phyloP scores from a whole-genome alignment of 73 alveolate genomes.

The Paramecium tetraurelia region DNA sequence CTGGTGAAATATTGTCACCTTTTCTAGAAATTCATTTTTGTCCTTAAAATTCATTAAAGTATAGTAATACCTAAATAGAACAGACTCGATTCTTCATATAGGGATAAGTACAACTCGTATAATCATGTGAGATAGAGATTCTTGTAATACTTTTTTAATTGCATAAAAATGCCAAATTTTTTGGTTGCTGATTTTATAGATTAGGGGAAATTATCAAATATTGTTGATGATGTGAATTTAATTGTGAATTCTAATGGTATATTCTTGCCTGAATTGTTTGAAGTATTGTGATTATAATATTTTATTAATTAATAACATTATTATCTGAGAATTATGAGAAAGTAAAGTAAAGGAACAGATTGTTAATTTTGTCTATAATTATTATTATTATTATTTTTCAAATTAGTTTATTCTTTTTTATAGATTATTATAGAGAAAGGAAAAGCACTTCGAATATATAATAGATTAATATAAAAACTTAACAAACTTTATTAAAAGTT shows the following conservation, averaged over 20 bases:
- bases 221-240: not conserved
- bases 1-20: not conserved
- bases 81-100: not conserved
- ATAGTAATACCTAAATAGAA: not conserved
- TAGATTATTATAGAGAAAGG: too few species aligned
- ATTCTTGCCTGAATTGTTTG: not conserved
- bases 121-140: not conserved
- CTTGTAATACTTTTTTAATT: not conserved
- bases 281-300: not conserved
- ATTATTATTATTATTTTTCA: too few species aligned
- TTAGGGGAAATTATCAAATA: not conserved
- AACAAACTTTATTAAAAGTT: not conserved
- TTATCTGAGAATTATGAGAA: too few species aligned
- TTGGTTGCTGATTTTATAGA: not conserved
- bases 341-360: too few species aligned
- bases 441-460: too few species aligned
- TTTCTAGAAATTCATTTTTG: slow-evolving; percentile 34
- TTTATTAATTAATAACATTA: too few species aligned
- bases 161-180: not conserved
- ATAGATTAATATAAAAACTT: not conserved
- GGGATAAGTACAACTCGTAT: not conserved
- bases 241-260: not conserved
- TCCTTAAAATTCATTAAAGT: not conserved
- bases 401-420: too few species aligned
- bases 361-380: too few species aligned